These are phyloP conservation scores for Penicillium odoratum DNA, from an alignment of 495 filamentous ascomycete genomes.

Conservation along the genomic window DNA sequence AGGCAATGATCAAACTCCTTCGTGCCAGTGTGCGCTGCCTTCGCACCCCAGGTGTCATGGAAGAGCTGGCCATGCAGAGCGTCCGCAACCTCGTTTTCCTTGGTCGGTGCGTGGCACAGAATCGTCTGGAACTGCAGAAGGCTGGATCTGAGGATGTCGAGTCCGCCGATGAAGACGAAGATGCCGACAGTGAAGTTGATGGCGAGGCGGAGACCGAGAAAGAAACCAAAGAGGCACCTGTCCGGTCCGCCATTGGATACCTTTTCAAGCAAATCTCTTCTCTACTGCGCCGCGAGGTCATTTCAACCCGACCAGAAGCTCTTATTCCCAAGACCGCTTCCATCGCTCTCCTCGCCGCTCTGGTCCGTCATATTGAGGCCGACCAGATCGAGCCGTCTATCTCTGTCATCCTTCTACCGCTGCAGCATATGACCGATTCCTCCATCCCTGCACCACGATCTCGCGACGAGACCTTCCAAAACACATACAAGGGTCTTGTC, in stretches of 20 bases:
- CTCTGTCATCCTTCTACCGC: constrained; percentile 66
- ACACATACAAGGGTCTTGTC: constrained; percentile 64
- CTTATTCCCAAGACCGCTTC: constrained; percentile 73
- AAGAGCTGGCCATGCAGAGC: constrained; percentile 68
- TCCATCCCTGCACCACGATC: constrained; percentile 68
- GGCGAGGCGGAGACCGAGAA: constrained; percentile 45
- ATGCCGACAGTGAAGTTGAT: constrained; percentile 43
- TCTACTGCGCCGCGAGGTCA: constrained; percentile 74
- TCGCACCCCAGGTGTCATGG: constrained; percentile 60
- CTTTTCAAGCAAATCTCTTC: constrained; percentile 73
- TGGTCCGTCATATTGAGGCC: constrained; percentile 56
- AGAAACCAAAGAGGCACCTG: constrained; percentile 24
- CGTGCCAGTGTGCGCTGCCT: constrained; percentile 65
- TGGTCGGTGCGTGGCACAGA: constrained; percentile 64
- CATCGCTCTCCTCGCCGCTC: constrained; percentile 66
- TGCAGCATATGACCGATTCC: constrained; percentile 81
- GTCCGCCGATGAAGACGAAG: constrained; percentile 43
- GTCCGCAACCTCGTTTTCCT: constrained; percentile 79
- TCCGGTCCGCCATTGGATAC: constrained; percentile 60
- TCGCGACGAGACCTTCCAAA: constrained; percentile 63
- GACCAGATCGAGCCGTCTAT: constrained; percentile 60
- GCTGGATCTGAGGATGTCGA: constrained; percentile 37
- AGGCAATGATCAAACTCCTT: constrained; percentile 66
- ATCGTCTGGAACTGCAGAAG: constrained; percentile 53
- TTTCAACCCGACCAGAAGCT: constrained; percentile 58